Evolutionary conservation across 352 stramenopile species (phyloP).

Genomic region (Globisporangium nodosum): DNA sequence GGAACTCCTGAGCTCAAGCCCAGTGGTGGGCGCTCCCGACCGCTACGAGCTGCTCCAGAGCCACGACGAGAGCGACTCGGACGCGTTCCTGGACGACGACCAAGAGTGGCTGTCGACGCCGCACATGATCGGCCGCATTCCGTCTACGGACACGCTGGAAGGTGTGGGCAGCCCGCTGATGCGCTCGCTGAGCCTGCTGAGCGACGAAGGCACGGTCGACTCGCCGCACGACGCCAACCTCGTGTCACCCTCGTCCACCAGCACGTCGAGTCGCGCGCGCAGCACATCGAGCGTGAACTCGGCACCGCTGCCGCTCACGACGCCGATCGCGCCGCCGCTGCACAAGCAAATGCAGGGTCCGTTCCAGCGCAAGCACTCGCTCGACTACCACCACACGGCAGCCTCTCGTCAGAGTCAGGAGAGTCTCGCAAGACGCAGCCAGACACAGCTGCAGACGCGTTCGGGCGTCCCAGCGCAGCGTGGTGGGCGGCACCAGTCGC

Average conservation of each 20-base stretch:
- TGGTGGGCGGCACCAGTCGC: constrained; percentile 39
- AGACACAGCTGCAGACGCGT: constrained; percentile 10
- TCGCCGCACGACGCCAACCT: constrained; percentile 39
- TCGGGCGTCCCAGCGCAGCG: constrained; percentile 1
- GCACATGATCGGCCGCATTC: constrained; percentile 5
- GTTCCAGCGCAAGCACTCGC: constrained; percentile 35
- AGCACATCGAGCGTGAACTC: constrained; percentile 28
- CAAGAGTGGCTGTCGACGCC: constrained; percentile 8
- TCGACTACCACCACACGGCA: constrained; percentile 24
- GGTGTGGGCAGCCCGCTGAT: constrained; percentile 23
- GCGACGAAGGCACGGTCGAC: constrained; percentile 30
- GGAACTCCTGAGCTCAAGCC: background rate
- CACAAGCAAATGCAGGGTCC: constrained; percentile 18
- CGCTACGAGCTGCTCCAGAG: constrained; percentile 6
- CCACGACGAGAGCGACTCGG: constrained; percentile 1
- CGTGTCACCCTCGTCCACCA: constrained; percentile 58
- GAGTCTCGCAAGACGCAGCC: constrained; percentile 6
- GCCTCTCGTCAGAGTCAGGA: constrained; percentile 19
- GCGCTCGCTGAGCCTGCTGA: constrained; percentile 36
- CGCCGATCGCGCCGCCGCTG: constrained; percentile 2
- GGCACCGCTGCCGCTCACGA: constrained; percentile 20
- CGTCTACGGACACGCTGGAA: constrained; percentile 19
- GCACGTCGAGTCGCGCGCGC: constrained; percentile 30
- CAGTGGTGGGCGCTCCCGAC: background rate
- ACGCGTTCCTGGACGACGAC: constrained; percentile 1